Conservation (phyloP, 495 filamentous ascomycete genomes). For the Penicillium herquei region DNA sequence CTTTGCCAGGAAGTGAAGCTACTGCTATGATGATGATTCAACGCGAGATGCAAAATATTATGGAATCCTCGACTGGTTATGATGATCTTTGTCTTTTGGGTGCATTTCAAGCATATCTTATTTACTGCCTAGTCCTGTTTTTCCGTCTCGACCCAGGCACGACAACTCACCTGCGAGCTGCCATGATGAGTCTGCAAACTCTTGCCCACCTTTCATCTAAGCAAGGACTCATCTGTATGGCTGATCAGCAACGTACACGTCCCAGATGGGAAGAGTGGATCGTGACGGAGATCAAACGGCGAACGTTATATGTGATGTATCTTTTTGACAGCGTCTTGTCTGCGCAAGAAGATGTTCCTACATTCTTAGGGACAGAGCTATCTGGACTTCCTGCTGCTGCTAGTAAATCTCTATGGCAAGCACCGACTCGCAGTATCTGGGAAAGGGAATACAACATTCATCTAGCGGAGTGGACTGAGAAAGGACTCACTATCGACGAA, state of each 20-base stretch:
- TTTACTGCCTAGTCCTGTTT: constrained; percentile 45
- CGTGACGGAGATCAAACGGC: constrained; percentile 42
- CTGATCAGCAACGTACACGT: constrained; percentile 34
- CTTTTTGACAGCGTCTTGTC: constrained; percentile 46
- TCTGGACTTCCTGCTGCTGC: constrained; percentile 36
- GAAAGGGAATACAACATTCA: constrained; percentile 40
- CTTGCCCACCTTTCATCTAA: constrained; percentile 37
- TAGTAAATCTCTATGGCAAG: constrained; percentile 37
- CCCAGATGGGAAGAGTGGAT: constrained; percentile 53
- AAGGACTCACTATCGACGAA: constrained; percentile 40
- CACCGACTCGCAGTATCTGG: constrained; percentile 34
- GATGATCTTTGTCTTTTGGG: constrained; percentile 37
- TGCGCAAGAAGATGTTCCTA: constrained; percentile 40
- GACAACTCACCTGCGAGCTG: constrained; percentile 29
- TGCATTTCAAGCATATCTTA: constrained; percentile 49
- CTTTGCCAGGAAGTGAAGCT: constrained; percentile 37
- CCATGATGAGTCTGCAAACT: constrained; percentile 47
- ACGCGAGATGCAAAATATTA: constrained; percentile 40
- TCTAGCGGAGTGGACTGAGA: constrained; percentile 38
- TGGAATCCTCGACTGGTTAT: constrained; percentile 28
- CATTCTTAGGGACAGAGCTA: constrained; percentile 45
- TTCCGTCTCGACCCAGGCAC: constrained; percentile 30
- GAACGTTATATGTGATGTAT: constrained; percentile 49
- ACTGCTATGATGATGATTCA: constrained; percentile 30
- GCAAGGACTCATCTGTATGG: constrained; percentile 40